Percentiles rank a stretch among this genome's conserved stretches.
Evolutionary conservation across 2,329 filamentous ascomycete species (phyloP).

Genomic region (Rutstroemia sp.): DNA sequence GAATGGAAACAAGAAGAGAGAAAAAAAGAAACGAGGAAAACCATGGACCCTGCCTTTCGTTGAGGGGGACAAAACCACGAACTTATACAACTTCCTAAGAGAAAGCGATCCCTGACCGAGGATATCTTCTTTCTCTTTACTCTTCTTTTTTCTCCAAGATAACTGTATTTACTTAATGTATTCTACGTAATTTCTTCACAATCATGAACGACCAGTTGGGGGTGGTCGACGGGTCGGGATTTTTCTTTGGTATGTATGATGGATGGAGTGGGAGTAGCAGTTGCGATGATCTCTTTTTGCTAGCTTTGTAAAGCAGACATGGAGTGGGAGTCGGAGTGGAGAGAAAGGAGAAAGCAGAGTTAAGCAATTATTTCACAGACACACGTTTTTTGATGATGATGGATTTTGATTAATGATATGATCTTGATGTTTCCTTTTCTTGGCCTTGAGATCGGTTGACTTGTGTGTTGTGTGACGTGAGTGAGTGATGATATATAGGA

Average conservation of each 20-base stretch:
- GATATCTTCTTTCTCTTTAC: not conserved
- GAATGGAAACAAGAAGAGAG: not conserved
- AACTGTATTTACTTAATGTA: slow-evolving; percentile 21
- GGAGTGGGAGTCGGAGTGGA: no score
- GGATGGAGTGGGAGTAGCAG: not conserved
- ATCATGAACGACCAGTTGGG: not conserved
- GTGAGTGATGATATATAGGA: not conserved
- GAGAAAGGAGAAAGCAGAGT: no score
- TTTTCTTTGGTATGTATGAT: not conserved
- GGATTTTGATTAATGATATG: no score
- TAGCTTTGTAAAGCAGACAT: no score
- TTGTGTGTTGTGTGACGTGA: not conserved
- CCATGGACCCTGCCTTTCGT: not conserved
- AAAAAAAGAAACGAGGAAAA: not conserved
- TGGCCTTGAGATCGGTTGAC: no score
- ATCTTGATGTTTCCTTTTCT: no score
- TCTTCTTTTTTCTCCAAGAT: not conserved
- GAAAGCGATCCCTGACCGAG: not conserved
- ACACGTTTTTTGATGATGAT: no score
- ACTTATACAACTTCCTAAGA: not conserved
- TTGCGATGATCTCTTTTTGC: not conserved
- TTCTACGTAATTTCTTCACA: slow-evolving; percentile 21
- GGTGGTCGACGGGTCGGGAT: not conserved
- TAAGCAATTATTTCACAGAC: no score
- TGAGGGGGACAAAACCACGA: not conserved